Conservation (phyloP, 2,329 filamentous ascomycete genomes). For the Geosmithia putterillii region DNA sequence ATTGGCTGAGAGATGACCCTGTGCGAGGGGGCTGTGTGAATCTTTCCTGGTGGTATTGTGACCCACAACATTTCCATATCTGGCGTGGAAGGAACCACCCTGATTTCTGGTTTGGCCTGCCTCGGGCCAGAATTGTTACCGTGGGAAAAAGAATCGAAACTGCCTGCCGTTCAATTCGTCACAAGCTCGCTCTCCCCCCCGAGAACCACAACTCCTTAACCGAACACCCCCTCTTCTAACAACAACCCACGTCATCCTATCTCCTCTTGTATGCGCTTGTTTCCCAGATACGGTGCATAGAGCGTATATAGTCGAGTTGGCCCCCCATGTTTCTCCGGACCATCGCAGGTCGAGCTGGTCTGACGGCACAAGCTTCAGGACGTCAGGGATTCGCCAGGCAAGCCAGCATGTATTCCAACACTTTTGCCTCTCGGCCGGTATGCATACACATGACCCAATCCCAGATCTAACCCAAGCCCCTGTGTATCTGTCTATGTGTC, state of each 20-base stretch:
- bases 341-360: constrained; percentile 39
- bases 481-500: background rate
- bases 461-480: background rate
- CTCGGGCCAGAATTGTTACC: no score
- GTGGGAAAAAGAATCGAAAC: background rate
- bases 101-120: no score
- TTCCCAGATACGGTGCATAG: background rate
- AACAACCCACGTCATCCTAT: background rate
- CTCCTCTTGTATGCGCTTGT: constrained; percentile 3
- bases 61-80: no score
- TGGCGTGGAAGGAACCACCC: no score
- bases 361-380: constrained; percentile 31
- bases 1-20: constrained; percentile 12
- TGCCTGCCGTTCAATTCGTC: background rate
- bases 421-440: constrained; percentile 27
- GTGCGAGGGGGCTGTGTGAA: background rate
- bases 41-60: no score
- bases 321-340: constrained; percentile 45
- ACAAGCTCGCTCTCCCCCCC: background rate
- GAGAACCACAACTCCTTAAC: background rate
- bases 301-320: constrained; percentile 19
- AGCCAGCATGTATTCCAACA: constrained; percentile 60
- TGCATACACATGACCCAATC: constrained; percentile 1
- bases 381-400: constrained; percentile 44
- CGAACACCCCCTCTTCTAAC: background rate